Conservation (phyloP, 148 eudicot species). For the Chenopodium suecicum region DNA sequence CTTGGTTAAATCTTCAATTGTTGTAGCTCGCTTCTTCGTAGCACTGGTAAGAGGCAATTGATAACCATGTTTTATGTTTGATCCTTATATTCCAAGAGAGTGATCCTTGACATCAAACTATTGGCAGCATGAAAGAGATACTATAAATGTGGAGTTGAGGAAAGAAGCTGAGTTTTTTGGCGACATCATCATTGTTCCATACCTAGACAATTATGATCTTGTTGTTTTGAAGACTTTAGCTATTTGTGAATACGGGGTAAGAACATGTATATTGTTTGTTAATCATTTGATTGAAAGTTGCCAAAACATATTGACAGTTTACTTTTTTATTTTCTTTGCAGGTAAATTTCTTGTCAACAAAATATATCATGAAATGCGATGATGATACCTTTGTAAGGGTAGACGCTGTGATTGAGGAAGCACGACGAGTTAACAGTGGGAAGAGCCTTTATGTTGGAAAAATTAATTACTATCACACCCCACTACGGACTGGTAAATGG, state of each 20-base stretch:
- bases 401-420: constrained; percentile 73
- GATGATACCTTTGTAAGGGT: constrained; percentile 90
- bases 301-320: background rate
- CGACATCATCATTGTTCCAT: constrained; percentile 79
- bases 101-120: constrained; percentile 7
- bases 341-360: constrained; percentile 60
- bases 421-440: constrained; percentile 33
- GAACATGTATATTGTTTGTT: constrained; percentile 12
- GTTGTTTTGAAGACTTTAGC: constrained; percentile 92
- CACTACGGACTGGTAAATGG: constrained; percentile 87
- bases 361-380: constrained; percentile 88
- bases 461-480: constrained; percentile 74
- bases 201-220: constrained; percentile 81
- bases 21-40: constrained; percentile 75
- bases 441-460: constrained; percentile 77
- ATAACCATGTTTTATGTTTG: background rate
- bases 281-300: background rate
- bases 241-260: constrained; percentile 87
- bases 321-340: constrained; percentile 24
- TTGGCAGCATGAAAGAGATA: constrained; percentile 68
- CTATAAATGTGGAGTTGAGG: constrained; percentile 57
- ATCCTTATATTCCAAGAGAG: background rate
- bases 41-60: constrained; percentile 55
- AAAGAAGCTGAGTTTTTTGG: constrained; percentile 86
- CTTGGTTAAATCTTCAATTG: constrained; percentile 44